Evolutionary conservation across 2,329 filamentous ascomycete genomes (phyloP), one percentile per base, ranked within the genome.

Genomic region (Penicillium sp.): DNA sequence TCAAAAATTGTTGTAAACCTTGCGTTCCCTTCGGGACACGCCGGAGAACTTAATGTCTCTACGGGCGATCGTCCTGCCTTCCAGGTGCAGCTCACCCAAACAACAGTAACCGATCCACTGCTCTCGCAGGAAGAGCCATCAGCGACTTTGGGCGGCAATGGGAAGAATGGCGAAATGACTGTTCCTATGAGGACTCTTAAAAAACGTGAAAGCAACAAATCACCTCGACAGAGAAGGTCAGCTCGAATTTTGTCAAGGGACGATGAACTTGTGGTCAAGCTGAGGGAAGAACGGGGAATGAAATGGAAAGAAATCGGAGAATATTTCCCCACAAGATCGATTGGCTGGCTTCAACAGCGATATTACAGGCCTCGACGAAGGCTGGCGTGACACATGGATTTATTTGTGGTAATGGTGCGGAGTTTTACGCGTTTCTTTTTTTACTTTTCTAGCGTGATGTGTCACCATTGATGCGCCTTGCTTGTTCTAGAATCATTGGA

Each of bases 181-280:
- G 47, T 33, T 50, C 47, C 47, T 50, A 50, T 50, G 15, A 47
- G 44, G 47, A 50, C 47, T 50, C 26, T 50, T 33, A 50, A 50
- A 50, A 2, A 50, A 50, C 47, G 7, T 50, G 26, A 50, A 50
- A 1, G 47, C 47, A 50, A 50, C 1, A 50, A 50, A 50, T 50
- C 47, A 50, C 7, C 47, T 26, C 47, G 47, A 50, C 26, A 50
- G 47, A 50, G 47, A 50, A 50, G 47, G 47, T 50, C 26, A 50
- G 12, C 47, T 50, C 47, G 47, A 50, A 50, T 50, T 50, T 50
- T 50, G 47, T 50, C 26, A 3, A 33, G 7, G 26, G 47, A 30
- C 47, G 47, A 50, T 4, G 47, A 50, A 50, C 47, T 50, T 50
- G 47, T 50, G 47, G 7, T 50, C 7, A 50, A 50, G 47, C 47